Evolutionary conservation across 2,329 filamentous ascomycete genomes (phyloP), one percentile per base, ranked within the genome.

Genomic region (Neurospora crassa): DNA sequence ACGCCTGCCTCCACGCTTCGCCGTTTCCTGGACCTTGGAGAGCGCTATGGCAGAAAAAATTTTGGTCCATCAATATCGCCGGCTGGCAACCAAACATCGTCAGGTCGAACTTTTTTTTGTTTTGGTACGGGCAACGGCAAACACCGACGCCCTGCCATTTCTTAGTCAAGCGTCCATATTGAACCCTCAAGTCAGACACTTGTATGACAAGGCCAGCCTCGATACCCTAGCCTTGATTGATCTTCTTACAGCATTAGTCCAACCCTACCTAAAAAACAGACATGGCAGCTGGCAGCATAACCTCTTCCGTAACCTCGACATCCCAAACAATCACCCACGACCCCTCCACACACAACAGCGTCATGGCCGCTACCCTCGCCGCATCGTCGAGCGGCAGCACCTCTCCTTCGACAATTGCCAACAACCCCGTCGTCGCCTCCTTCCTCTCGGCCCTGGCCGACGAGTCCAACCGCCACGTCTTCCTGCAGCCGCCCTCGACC

Each of bases 401-500:
- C 20, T 77, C 81, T 72, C 74, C 78, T 68, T 74, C 78, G 69
- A 75, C 76, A 10, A 77, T 78, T 10, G 43, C n/a, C 63, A 77
- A 76, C 43, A 78, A 79, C 73, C 80, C 83, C 74, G 79, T 84
- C 69, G 80, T 84, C 75, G 75, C 81, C 20, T 83, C 84, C 37
- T 83, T 92, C 72, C 82, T 90, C 72, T 63, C 53, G 24, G 84
- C 89, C 72, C 85, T 83, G 74, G 84, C 92, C 68, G 82, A 81
- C 74, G 81, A 89, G 18, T 82, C 84, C 71, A 87, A 88, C 72
- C 91, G 92, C 14, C 90, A 94, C 78, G 80, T 82, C 37, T 97
- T 97, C 78, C 84, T 97, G n/a, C 90, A 91, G 74, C 94, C 95
- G 5, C 84, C 88, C 2, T 77, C 86, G 8, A 82, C 87, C 29